Evolutionary conservation across 2,329 filamentous ascomycete genomes (phyloP).

Genomic region (Cladosporium austrohemisphaericum): DNA sequence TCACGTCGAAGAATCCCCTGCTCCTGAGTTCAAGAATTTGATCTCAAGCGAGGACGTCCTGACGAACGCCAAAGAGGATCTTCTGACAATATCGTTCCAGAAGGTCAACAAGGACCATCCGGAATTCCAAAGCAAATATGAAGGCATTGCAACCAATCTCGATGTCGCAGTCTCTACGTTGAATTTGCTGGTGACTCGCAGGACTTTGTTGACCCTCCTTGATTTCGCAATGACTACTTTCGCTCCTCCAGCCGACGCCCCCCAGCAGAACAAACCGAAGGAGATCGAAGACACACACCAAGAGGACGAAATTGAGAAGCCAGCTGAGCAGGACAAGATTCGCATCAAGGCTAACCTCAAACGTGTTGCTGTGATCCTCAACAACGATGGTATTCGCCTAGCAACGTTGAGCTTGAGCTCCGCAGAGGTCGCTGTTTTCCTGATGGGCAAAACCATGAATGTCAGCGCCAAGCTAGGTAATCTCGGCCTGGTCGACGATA

Average conservation of each 20-base stretch:
- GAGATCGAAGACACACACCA: conserved; percentile 27
- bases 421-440: conserved; percentile 84
- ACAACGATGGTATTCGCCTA: conserved; percentile 93
- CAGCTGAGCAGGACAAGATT: conserved; percentile 65
- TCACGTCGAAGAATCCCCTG: conserved; percentile 80
- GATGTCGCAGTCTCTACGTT: conserved; percentile 91
- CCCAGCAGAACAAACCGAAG: conserved; percentile 22
- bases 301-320: conserved; percentile 32
- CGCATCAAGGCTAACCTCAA: conserved; percentile 91
- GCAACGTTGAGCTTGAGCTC: conserved; percentile 91
- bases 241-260: conserved; percentile 41
- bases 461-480: conserved; percentile 84
- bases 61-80: conserved; percentile 68
- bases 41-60: conserved; percentile 80
- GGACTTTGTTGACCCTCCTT: conserved; percentile 83
- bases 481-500: conserved; percentile 83
- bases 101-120: conserved; percentile 88
- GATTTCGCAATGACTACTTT: conserved; percentile 96
- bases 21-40: conserved; percentile 92
- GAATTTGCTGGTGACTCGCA: conserved; percentile 89
- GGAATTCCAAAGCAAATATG: conserved; percentile 86
- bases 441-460: conserved; percentile 81
- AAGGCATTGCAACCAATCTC: conserved; percentile 89
- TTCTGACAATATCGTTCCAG: conserved; percentile 84
- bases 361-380: conserved; percentile 88